Evolutionary conservation across 352 stramenopile species (phyloP).

Genomic region (Globisporangium rhizosaccharum): DNA sequence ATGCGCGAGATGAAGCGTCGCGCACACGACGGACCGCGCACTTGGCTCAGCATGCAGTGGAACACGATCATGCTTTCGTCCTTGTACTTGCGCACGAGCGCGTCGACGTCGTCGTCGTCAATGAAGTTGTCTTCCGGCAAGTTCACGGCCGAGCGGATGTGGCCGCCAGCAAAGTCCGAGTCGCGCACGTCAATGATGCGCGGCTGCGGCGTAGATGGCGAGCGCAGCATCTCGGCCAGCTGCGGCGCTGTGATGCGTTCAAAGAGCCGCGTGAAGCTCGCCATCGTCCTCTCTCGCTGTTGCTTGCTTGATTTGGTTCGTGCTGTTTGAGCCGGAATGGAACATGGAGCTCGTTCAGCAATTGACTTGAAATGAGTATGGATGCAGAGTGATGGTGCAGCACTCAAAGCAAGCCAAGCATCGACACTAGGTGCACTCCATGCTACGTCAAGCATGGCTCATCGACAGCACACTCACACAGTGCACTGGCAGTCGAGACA

Average conservation of each 20-base stretch:
- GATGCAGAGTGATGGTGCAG: background rate
- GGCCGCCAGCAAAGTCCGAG: conserved; percentile 61
- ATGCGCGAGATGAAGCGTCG: conserved; percentile 68
- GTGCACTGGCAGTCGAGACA: no score
- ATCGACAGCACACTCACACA: background rate
- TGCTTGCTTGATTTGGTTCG: background rate
- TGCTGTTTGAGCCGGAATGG: background rate
- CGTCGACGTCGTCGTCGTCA: conserved; percentile 77
- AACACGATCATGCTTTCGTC: conserved; percentile 67
- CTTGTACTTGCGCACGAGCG: conserved; percentile 61
- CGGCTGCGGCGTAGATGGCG: conserved; percentile 23
- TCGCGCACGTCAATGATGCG: conserved; percentile 78
- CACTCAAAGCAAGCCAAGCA: background rate
- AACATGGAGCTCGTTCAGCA: background rate
- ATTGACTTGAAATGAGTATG: background rate
- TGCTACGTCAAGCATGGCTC: background rate
- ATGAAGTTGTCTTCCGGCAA: conserved; percentile 74
- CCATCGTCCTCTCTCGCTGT: background rate
- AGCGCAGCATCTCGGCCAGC: conserved; percentile 51
- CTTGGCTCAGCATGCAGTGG: conserved; percentile 87
- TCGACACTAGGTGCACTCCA: background rate
- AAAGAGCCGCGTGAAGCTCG: conserved; percentile 40
- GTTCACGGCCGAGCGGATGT: conserved; percentile 77
- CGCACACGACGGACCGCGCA: conserved; percentile 76
- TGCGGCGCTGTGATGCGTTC: conserved; percentile 41